Conservation (phyloP, 139 green algal species). For the Edaphochlamys debaryana region DNA sequence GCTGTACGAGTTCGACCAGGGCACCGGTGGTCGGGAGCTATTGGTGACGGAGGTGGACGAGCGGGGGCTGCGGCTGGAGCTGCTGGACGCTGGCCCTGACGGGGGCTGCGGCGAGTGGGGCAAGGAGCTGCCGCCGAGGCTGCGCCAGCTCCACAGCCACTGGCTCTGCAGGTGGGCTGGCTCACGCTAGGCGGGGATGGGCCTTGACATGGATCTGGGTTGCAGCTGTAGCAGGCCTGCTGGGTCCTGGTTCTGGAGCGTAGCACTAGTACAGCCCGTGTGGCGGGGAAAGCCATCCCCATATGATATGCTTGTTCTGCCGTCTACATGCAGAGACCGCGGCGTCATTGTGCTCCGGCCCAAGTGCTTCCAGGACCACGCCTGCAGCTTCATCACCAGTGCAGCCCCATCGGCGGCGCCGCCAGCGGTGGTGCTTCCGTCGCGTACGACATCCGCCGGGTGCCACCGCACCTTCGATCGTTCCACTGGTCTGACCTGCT, state of each 20-base stretch:
- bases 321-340: too few relatives aligned
- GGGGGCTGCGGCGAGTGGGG: too few relatives aligned
- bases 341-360: slow-evolving; percentile 51
- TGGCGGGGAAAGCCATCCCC: slow-evolving; percentile 51
- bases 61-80: slow-evolving; percentile 33
- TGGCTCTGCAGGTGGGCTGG: too few relatives aligned
- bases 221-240: too few relatives aligned
- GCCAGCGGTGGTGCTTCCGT: not conserved
- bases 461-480: slow-evolving; percentile 5
- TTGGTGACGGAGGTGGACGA: too few relatives aligned
- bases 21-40: not conserved
- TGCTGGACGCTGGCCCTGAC: slow-evolving; percentile 49
- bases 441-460: slow-evolving; percentile 10
- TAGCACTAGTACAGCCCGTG: too few relatives aligned
- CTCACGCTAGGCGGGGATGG: too few relatives aligned
- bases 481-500: slow-evolving; percentile 1
- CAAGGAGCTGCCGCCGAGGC: too few relatives aligned
- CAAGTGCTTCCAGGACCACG: slow-evolving; percentile 43
- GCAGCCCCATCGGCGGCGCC: not conserved
- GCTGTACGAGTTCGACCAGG: slow-evolving; percentile 28
- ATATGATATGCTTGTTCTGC: too few relatives aligned
- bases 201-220: too few relatives aligned
- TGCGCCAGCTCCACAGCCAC: too few relatives aligned
- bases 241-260: too few relatives aligned
- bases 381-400: slow-evolving; percentile 39